A percentile compares a stretch with the other conserved stretches of the same genome.
phyloP scores from a whole-genome alignment of 257 asterid genomes.

The Rhazya stricta region DNA sequence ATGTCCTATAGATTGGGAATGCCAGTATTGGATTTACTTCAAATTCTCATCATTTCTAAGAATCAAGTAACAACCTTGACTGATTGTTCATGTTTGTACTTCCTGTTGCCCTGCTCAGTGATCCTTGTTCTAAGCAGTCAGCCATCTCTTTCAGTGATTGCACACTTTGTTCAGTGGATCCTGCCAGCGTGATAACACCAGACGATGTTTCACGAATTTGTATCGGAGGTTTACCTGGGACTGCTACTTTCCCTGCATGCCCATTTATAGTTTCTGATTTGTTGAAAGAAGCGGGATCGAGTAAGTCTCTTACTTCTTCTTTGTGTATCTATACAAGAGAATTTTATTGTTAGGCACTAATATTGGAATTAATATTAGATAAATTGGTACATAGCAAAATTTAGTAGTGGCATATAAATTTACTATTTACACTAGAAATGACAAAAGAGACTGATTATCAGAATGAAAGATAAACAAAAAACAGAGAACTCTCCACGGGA shows the following conservation, averaged over 20 bases:
- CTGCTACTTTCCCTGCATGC: conserved; percentile 53
- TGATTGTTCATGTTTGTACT: conserved; percentile 98
- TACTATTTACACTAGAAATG: neutral
- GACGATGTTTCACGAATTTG: conserved; percentile 97
- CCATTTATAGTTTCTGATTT: conserved; percentile 69
- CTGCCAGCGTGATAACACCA: conserved; percentile 98
- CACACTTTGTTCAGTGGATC: conserved; percentile 83
- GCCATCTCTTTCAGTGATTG: conserved; percentile 91
- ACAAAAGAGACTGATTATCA: neutral
- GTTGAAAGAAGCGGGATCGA: conserved; percentile 52
- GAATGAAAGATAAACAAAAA: neutral
- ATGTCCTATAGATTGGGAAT: neutral
- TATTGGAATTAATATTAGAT: neutral
- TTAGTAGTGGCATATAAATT: neutral
- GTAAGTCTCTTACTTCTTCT: conserved; percentile 96
- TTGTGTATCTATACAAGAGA: conserved; percentile 68
- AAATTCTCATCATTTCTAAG: neutral
- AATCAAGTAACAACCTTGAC: conserved; percentile 57
- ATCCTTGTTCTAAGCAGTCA: conserved; percentile 92
- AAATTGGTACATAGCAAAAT: neutral
- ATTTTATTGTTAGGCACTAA: conserved; percentile 9
- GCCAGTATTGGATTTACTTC: neutral
- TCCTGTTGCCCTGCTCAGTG: conserved; percentile 91
- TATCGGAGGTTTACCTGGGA: conserved; percentile 81
- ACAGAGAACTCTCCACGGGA: neutral